Percentiles rank a stretch among this genome's conserved stretches.
Evolutionary conservation across 2,329 filamentous ascomycete genomes (phyloP).

Genomic region (Paraphaeosphaeria minitans): DNA sequence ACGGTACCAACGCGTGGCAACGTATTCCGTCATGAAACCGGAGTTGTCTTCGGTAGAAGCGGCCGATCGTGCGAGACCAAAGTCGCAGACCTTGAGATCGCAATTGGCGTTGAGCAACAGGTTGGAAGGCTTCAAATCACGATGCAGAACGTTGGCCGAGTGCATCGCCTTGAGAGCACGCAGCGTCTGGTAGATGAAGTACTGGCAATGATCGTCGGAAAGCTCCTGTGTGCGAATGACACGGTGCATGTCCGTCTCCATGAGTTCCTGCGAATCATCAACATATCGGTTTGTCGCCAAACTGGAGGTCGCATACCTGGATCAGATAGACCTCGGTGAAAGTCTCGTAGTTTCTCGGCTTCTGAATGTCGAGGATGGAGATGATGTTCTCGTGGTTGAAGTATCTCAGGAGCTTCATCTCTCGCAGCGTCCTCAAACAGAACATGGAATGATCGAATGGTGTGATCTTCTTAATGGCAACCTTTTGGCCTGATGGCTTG

Average conservation of each 20-base stretch:
- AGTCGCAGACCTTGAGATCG: slow-evolving; percentile 98
- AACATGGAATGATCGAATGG: slow-evolving; percentile 99
- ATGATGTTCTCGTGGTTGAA: slow-evolving; percentile 99
- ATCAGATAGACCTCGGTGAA: slow-evolving; percentile 99
- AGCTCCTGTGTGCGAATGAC: slow-evolving; percentile 98
- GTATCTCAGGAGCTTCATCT: slow-evolving; percentile 98
- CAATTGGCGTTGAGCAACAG: slow-evolving; percentile 97
- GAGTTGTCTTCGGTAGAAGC: slow-evolving; percentile 98
- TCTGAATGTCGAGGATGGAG: slow-evolving; percentile 98
- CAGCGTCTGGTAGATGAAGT: slow-evolving; percentile 99
- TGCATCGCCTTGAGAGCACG: slow-evolving; percentile 99
- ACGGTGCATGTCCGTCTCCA: slow-evolving; percentile 99
- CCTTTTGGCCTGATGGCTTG: slow-evolving; percentile 97
- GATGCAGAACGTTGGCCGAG: slow-evolving; percentile 95
- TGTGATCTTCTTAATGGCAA: slow-evolving; percentile 99
- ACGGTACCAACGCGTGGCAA: slow-evolving; percentile 98
- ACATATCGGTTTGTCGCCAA: background rate
- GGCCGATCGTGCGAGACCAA: slow-evolving; percentile 91
- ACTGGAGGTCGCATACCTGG: slow-evolving; percentile 63
- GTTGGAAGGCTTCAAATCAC: slow-evolving; percentile 97
- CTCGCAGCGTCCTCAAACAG: slow-evolving; percentile 91
- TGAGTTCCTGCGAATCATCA: slow-evolving; percentile 73
- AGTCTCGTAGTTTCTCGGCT: slow-evolving; percentile 91
- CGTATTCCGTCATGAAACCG: slow-evolving; percentile 99
- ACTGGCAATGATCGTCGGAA: slow-evolving; percentile 99